These are phyloP conservation scores for Polychaeton citri DNA, from an alignment of 2,329 filamentous ascomycete species.

Conservation along the genomic window DNA sequence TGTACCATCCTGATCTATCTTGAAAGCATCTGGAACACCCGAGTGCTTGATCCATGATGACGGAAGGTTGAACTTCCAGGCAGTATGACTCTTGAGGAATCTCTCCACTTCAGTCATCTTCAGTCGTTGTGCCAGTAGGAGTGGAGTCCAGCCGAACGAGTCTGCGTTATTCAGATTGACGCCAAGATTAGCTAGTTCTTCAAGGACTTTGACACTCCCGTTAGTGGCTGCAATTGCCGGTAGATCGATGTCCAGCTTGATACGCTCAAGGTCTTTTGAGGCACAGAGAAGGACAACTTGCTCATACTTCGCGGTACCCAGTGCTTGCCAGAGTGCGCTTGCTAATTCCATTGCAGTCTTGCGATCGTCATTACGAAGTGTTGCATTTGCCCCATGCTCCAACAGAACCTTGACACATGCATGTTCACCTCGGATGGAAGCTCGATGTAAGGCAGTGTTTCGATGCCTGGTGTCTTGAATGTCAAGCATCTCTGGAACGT, in stretches of 20 bases:
- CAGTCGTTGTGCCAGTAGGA: conserved; percentile 5
- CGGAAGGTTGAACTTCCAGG: conserved; percentile 4
- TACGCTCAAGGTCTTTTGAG: conserved; percentile 2
- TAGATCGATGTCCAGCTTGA: conserved; percentile 5
- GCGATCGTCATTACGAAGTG: conserved; percentile 4
- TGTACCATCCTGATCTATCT: no score
- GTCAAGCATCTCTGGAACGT: conserved; percentile 5
- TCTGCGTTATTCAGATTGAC: conserved; percentile 7
- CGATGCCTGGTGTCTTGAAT: conserved; percentile 6
- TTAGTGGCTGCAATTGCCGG: conserved; percentile 6
- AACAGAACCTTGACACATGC: conserved; percentile 6
- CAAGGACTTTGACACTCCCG: conserved; percentile 5
- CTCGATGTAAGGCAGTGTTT: conserved; percentile 8
- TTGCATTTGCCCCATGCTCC: conserved; percentile 4
- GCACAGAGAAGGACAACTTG: conserved; percentile 4
- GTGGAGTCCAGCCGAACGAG: conserved; percentile 7
- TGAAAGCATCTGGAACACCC: no score
- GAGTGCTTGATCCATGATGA: no score
- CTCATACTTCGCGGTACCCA: conserved; percentile 4
- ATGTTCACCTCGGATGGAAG: conserved; percentile 6
- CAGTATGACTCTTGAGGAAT: conserved; percentile 5
- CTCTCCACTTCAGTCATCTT: conserved; percentile 2
- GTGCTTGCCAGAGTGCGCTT: conserved; percentile 5
- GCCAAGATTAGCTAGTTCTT: conserved; percentile 5
- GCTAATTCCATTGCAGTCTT: conserved; percentile 6